Evolutionary conservation across 2,329 filamentous ascomycete genomes (phyloP).

Genomic region (Chalaropsis thielavioides): DNA sequence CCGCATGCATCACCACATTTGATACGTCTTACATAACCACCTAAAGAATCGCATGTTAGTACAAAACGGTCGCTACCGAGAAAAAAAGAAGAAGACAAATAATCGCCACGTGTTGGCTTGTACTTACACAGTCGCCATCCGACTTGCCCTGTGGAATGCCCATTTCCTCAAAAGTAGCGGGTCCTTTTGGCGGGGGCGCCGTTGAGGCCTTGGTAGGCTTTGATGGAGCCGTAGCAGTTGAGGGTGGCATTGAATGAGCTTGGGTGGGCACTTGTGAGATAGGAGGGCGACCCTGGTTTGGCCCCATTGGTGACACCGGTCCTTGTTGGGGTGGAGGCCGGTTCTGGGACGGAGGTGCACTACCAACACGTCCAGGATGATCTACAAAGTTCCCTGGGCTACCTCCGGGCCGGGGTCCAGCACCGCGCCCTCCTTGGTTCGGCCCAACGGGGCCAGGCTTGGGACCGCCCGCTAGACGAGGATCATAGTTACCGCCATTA

Average conservation of each 20-base stretch:
- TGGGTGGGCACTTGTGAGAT: conserved; percentile 22
- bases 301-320: conserved; percentile 20
- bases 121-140: conserved; percentile 79
- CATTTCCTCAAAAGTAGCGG: conserved; percentile 97
- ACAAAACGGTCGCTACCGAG: neutral
- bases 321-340: conserved; percentile 6
- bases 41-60: conserved; percentile 3
- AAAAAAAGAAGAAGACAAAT: neutral
- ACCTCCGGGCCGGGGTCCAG: conserved; percentile 18
- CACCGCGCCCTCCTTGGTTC: conserved; percentile 21
- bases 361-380: conserved; percentile 24
- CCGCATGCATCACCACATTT: neutral
- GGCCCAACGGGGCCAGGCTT: conserved; percentile 10
- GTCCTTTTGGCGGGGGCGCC: conserved; percentile 51
- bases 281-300: conserved; percentile 20
- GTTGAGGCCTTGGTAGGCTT: conserved; percentile 29
- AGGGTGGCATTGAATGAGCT: neutral
- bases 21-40: neutral
- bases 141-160: conserved; percentile 73
- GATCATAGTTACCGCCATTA: conserved; percentile 27
- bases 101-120: neutral
- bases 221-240: conserved; percentile 24
- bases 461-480: conserved; percentile 26
- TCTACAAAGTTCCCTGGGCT: conserved; percentile 20
- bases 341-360: conserved; percentile 25